Percentiles rank a stretch among this genome's conserved stretches.
These are phyloP conservation scores for Basipetospora chlamydospora DNA, from an alignment of 2,329 filamentous ascomycete genomes.

Conservation along the genomic window DNA sequence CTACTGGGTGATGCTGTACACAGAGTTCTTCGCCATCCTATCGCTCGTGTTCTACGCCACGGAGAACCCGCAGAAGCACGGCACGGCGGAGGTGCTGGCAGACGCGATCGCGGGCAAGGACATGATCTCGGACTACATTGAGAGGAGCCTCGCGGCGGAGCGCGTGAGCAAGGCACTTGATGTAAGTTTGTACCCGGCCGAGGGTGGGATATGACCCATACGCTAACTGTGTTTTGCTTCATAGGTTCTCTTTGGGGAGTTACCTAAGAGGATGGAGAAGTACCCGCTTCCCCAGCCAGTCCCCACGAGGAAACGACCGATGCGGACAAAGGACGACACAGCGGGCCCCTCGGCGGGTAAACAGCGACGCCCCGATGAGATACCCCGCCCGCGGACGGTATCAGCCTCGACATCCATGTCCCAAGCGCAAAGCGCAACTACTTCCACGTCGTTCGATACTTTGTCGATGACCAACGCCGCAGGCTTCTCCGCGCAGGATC, in stretches of 20 bases:
- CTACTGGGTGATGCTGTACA: conserved; percentile 80
- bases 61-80: conserved; percentile 63
- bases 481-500: conserved; percentile 13
- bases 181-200: conserved; percentile 31
- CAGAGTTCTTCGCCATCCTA: conserved; percentile 67
- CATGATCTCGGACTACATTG: conserved; percentile 63
- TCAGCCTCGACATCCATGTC: conserved; percentile 9
- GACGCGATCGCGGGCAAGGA: conserved; percentile 78
- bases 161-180: conserved; percentile 65
- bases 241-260: conserved; percentile 67
- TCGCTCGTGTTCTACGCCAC: conserved; percentile 68
- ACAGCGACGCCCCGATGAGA: conserved; percentile 19
- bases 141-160: conserved; percentile 79
- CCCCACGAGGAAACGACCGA: conserved; percentile 4
- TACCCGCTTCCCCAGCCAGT: conserved; percentile 1
- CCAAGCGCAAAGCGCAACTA: conserved; percentile 9
- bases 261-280: conserved; percentile 61
- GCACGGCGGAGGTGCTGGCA: conserved; percentile 64
- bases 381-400: conserved; percentile 16
- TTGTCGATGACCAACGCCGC: conserved; percentile 15
- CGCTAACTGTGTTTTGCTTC: conserved; percentile 3
- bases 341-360: conserved; percentile 6
- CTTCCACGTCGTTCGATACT: conserved; percentile 19
- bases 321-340: conserved; percentile 2
- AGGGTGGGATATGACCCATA: too few relatives aligned